phyloP scores from a whole-genome alignment of 331 rosid species.

The Spiraea crenata region DNA sequence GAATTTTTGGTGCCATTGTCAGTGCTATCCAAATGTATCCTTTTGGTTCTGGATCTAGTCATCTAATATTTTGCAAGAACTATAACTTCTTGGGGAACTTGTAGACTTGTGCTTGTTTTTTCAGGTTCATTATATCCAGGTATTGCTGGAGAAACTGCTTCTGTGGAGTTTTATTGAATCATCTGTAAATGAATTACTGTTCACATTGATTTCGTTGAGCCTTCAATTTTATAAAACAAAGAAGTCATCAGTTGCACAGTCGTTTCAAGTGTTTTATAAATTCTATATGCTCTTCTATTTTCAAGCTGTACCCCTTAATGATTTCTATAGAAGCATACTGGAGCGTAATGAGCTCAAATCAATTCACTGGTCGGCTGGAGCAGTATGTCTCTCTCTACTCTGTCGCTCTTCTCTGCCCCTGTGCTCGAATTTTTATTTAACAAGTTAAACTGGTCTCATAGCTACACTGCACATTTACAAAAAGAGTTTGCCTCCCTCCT shows the following conservation, averaged over 20 bases:
- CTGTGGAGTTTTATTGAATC: slow-evolving; percentile 9
- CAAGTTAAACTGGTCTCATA: background rate
- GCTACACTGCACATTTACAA: background rate
- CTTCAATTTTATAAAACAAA: slow-evolving; percentile 14
- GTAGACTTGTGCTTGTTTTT: background rate
- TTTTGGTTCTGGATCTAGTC: slow-evolving; percentile 15
- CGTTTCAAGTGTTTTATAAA: background rate
- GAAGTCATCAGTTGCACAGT: slow-evolving; percentile 6
- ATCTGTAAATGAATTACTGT: background rate
- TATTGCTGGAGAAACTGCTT: background rate
- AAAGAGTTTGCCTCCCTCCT: no score
- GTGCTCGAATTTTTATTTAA: background rate
- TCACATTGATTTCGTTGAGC: slow-evolving; percentile 5
- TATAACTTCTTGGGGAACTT: slow-evolving; percentile 5
- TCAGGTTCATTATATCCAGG: background rate
- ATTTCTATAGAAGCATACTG: slow-evolving; percentile 53
- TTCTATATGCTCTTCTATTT: slow-evolving; percentile 4
- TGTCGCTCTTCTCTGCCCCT: background rate
- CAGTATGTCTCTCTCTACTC: slow-evolving; percentile 46
- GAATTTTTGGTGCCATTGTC: slow-evolving; percentile 66
- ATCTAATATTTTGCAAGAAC: background rate
- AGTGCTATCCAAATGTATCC: slow-evolving; percentile 93
- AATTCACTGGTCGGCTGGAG: slow-evolving; percentile 68
- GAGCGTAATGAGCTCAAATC: slow-evolving; percentile 68
- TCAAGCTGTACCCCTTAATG: slow-evolving; percentile 48